These are phyloP conservation scores for Coemansia asiatica DNA, from an alignment of 192 early-diverging fungal genomes.

Conservation along the genomic window DNA sequence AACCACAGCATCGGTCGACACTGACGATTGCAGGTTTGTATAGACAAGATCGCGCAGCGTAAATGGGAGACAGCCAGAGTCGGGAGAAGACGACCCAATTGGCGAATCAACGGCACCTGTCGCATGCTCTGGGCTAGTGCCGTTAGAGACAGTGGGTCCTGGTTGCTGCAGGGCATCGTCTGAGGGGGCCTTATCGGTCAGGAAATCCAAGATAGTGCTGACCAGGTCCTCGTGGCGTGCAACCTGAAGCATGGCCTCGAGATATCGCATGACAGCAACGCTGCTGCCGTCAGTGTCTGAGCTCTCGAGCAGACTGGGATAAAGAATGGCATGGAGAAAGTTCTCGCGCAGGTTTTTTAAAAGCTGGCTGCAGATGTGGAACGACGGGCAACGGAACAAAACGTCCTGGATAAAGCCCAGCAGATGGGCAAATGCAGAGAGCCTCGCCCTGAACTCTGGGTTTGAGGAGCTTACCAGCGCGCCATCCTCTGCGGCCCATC, in stretches of 20 bases:
- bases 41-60: constrained; percentile 81
- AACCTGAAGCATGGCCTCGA: constrained; percentile 77
- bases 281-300: constrained; percentile 91
- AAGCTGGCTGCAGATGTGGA: constrained; percentile 51
- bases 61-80: constrained; percentile 54
- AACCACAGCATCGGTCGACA: constrained; percentile 81
- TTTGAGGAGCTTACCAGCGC: constrained; percentile 64
- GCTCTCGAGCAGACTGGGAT: constrained; percentile 79
- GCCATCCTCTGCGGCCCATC: constrained; percentile 74
- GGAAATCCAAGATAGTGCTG: constrained; percentile 71
- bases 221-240: constrained; percentile 75
- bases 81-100: constrained; percentile 4
- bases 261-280: constrained; percentile 85
- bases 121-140: background rate
- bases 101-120: background rate
- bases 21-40: constrained; percentile 80
- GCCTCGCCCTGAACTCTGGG: constrained; percentile 46
- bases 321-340: constrained; percentile 85
- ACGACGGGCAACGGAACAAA: constrained; percentile 47
- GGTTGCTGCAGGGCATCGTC: constrained; percentile 21
- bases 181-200: constrained; percentile 66
- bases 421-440: constrained; percentile 34
- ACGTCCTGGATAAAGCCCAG: constrained; percentile 46
- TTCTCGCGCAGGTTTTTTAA: constrained; percentile 69
- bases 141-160: background rate